Conservation (phyloP, 2,329 filamentous ascomycete species). For the Alternaria arborescens region DNA sequence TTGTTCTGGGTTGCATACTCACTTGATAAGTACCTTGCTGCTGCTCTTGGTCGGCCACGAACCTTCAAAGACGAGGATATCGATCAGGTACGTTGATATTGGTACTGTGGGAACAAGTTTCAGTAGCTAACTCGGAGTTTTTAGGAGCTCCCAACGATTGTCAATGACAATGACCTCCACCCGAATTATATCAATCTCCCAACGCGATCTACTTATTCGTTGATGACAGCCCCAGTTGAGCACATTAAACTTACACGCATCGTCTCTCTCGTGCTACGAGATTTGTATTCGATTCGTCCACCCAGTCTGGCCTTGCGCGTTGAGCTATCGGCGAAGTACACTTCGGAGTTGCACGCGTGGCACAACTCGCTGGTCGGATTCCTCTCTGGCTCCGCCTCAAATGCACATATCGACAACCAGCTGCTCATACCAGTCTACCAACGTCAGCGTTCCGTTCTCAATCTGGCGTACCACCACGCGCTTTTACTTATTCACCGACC, state of each 20-base stretch:
- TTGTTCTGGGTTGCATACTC: conserved; percentile 71
- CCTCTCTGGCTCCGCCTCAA: conserved; percentile 51
- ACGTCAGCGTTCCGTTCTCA: conserved; percentile 63
- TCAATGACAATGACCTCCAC: conserved; percentile 46
- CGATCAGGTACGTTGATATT: conserved; percentile 61
- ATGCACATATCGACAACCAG: conserved; percentile 50
- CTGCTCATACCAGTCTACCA: conserved; percentile 61
- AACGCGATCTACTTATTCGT: conserved; percentile 42
- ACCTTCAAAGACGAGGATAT: conserved; percentile 71
- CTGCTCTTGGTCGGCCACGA: conserved; percentile 68
- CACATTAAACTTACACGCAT: conserved; percentile 58
- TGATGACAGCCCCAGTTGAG: conserved; percentile 58
- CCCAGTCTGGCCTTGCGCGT: conserved; percentile 44
- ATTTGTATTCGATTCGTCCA: conserved; percentile 55
- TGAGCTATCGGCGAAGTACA: conserved; percentile 54
- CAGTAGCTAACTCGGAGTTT: neutral
- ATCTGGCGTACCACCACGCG: conserved; percentile 64
- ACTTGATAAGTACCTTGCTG: conserved; percentile 69
- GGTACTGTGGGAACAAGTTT: neutral
- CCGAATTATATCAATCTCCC: conserved; percentile 39
- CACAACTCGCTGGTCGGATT: conserved; percentile 56
- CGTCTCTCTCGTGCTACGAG: conserved; percentile 55
- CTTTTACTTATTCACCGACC: conserved; percentile 65
- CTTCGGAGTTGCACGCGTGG: conserved; percentile 56
- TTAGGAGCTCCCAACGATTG: conserved; percentile 48